Evolutionary conservation across 2,329 filamentous ascomycete genomes (phyloP), one percentile per base, ranked within the genome.

Genomic region (Stemphylium beticola): DNA sequence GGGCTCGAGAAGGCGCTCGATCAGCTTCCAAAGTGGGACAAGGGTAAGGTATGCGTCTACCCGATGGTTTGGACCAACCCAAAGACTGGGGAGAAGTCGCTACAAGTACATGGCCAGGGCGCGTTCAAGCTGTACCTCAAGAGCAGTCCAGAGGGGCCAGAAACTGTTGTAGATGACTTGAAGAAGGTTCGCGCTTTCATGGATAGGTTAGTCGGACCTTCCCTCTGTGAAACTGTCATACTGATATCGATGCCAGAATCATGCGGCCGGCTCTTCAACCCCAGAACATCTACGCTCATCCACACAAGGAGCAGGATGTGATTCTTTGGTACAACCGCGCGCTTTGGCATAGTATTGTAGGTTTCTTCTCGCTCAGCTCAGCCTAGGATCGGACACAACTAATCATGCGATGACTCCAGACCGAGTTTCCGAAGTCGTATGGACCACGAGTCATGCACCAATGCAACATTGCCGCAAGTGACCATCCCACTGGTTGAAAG

Each of bases 321-420:
- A 53, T 59, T 24, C 12, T 59, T 14, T 59, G 56, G 56, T 59
- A 59, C 33, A 59, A 59, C n/a, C 34, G 56, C 11, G 56, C 56
- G 2, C 20, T 59, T 17, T 59, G 53, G 56, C 56, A 59, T 34
- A 59, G 56, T 26, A 59, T 59, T n/a, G 53, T 59, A 36, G 55
- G 56, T 49, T 5, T 12, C 6, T 18, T 22, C 22, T 2, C 22
- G 3, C 22, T 24, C 4, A 7, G 22, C 4, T 4, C 8, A 7
- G 6, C 8, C 6, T 24, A 7, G 22, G 22, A 2, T 5, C 8
- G 22, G 4, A 2, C 6, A 24, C 8, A 7, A 24, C 22, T 24
- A 7, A 24, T 24, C 4, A 24, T 24, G 6, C 22, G 22, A 24
- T 24, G 22, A 24, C 8, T 12, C 2, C n/a, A 58, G 55, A 58